phyloP scores from a whole-genome alignment of 352 stramenopile genomes.

The Aphanomyces astaci region DNA sequence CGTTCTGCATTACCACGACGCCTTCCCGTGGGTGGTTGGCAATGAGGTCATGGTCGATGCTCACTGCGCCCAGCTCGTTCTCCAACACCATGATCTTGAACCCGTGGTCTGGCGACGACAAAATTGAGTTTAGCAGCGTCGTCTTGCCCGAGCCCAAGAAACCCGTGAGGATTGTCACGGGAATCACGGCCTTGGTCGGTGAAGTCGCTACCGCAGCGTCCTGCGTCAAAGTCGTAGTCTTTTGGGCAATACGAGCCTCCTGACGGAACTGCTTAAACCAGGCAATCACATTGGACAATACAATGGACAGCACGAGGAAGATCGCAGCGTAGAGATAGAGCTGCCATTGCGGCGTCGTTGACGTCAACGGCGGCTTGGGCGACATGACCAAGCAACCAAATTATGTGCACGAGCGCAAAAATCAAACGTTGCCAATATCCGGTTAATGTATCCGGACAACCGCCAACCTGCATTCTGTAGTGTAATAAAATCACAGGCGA shows the following conservation, averaged over 20 bases:
- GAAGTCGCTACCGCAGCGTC: too few relatives aligned
- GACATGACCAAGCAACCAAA: too few relatives aligned
- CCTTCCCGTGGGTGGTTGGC: slow-evolving; percentile 47
- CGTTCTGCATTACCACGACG: slow-evolving; percentile 97
- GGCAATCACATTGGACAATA: slow-evolving; percentile 53
- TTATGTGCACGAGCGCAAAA: too few relatives aligned
- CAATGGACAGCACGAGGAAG: slow-evolving; percentile 43
- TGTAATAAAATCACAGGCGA: not conserved
- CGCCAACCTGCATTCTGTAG: too few relatives aligned
- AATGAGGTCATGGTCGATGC: slow-evolving; percentile 56
- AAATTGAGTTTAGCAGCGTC: slow-evolving; percentile 93
- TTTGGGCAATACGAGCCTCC: slow-evolving; percentile 47
- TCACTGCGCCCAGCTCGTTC: slow-evolving; percentile 61
- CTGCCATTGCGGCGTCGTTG: not conserved
- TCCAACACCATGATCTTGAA: slow-evolving; percentile 96
- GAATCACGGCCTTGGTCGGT: slow-evolving; percentile 30
- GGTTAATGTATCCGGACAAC: too few relatives aligned
- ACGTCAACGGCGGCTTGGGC: too few relatives aligned
- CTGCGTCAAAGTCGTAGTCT: slow-evolving; percentile 40
- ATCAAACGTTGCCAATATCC: too few relatives aligned
- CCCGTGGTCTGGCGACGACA: slow-evolving; percentile 73
- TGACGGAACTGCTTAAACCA: slow-evolving; percentile 56
- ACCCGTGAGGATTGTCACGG: slow-evolving; percentile 92
- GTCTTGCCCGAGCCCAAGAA: slow-evolving; percentile 95
- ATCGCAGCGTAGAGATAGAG: not conserved